A percentile compares a stretch with the other conserved stretches of the same genome.
phyloP scores from a whole-genome alignment of 495 filamentous ascomycete species.

The Cetradonia linearis region DNA sequence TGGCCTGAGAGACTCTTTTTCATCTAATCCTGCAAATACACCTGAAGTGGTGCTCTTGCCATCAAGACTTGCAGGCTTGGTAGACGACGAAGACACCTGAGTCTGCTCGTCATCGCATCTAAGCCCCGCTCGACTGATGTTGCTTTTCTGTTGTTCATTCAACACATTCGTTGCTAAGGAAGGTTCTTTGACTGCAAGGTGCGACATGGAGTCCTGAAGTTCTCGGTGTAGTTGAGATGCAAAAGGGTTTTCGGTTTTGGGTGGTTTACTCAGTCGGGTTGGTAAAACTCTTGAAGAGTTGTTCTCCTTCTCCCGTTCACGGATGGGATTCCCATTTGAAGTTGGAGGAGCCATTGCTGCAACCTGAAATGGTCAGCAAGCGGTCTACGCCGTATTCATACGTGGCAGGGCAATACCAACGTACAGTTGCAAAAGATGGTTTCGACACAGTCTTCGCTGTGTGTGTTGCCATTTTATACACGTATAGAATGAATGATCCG shows the following conservation, averaged over 20 bases:
- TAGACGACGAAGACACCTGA: conserved; percentile 63
- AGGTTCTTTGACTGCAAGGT: conserved; percentile 20
- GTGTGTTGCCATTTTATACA: conserved; percentile 24
- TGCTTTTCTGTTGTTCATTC: conserved; percentile 20
- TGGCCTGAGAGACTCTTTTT: conserved; percentile 86
- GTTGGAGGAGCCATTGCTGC: conserved; percentile 24
- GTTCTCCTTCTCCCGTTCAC: conserved; percentile 15
- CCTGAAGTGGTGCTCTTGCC: conserved; percentile 86
- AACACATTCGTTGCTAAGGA: conserved; percentile 8
- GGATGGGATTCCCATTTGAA: conserved; percentile 8
- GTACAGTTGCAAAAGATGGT: conserved; percentile 36
- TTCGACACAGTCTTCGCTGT: conserved; percentile 24
- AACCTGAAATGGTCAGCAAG: conserved; percentile 19
- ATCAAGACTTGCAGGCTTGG: conserved; percentile 78
- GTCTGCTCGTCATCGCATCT: conserved; percentile 45
- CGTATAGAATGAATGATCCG: conserved; percentile 18
- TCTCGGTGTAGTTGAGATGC: conserved; percentile 18
- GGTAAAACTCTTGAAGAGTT: conserved; percentile 2
- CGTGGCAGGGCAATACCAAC: conserved; percentile 3
- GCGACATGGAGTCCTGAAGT: conserved; percentile 21
- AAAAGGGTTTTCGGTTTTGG: conserved; percentile 12
- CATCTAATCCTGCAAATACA: conserved; percentile 83
- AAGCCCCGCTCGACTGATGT: conserved; percentile 21
- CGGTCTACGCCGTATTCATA: not conserved
- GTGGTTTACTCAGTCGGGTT: conserved; percentile 4